A percentile compares a stretch with the other conserved stretches of the same genome.
These are phyloP conservation scores for Xylariaceae sp. DNA, from an alignment of 2,329 filamentous ascomycete genomes.

Conservation along the genomic window DNA sequence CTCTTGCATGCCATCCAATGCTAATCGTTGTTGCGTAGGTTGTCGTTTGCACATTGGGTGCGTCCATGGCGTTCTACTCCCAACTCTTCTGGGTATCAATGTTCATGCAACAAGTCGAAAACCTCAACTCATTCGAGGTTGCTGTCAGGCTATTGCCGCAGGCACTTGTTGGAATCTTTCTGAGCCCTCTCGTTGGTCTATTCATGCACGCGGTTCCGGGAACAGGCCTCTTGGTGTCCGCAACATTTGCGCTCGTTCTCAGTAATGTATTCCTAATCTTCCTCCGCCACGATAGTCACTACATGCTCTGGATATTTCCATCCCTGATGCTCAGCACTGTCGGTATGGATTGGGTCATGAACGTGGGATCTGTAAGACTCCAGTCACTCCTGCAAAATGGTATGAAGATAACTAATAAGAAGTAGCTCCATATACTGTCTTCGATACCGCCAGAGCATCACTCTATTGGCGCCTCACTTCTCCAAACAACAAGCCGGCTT, in stretches of 20 bases:
- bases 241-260: conserved; percentile 23
- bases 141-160: conserved; percentile 33
- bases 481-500: conserved; percentile 31
- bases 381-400: background rate
- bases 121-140: conserved; percentile 30
- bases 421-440: conserved; percentile 30
- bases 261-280: conserved; percentile 33
- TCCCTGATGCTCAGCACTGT: conserved; percentile 32
- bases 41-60: conserved; percentile 28
- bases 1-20: background rate
- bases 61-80: conserved; percentile 33
- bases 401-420: conserved; percentile 10
- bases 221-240: conserved; percentile 26
- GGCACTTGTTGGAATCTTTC: conserved; percentile 30
- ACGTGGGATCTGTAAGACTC: conserved; percentile 31
- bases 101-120: conserved; percentile 33
- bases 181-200: conserved; percentile 32
- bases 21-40: conserved; percentile 22
- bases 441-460: conserved; percentile 30
- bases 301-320: conserved; percentile 32
- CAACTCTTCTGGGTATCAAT: conserved; percentile 34
- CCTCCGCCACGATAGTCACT: conserved; percentile 27
- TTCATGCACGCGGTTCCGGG: conserved; percentile 30
- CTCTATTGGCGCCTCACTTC: conserved; percentile 30
- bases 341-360: conserved; percentile 34